phyloP scores from a whole-genome alignment of 768 basidiomycete species.

The Naematelia aurantialba region DNA sequence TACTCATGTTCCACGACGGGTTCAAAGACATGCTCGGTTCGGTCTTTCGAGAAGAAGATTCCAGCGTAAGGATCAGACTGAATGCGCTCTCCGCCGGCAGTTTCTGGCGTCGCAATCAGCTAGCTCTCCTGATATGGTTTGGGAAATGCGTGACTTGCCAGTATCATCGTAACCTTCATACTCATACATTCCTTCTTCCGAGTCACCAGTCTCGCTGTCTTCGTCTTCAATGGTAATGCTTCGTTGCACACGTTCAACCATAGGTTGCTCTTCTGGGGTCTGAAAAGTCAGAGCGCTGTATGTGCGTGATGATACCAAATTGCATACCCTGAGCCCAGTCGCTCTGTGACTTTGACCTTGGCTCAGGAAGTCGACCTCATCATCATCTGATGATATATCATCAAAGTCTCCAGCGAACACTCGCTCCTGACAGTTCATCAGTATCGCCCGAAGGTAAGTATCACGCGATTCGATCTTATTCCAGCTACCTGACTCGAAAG shows the following conservation, averaged over 20 bases:
- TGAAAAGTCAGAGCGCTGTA: constrained; percentile 1
- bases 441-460: no score
- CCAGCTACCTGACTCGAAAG: not conserved
- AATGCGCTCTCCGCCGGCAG: constrained; percentile 51
- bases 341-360: not conserved
- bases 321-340: not conserved
- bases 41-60: constrained; percentile 91
- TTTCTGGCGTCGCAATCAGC: constrained; percentile 23
- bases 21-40: constrained; percentile 86
- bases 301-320: not conserved
- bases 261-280: not conserved
- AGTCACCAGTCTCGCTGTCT: constrained; percentile 49
- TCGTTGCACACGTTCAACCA: not conserved
- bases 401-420: constrained; percentile 66
- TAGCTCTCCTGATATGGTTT: not conserved
- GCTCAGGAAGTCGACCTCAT: constrained; percentile 42
- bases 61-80: constrained; percentile 88
- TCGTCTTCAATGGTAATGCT: constrained; percentile 43
- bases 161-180: constrained; percentile 51
- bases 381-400: constrained; percentile 56
- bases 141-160: constrained; percentile 52
- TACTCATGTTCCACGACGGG: constrained; percentile 74
- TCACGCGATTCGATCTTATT: no score
- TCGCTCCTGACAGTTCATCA: constrained; percentile 27
- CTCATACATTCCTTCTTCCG: constrained; percentile 55